Base-by-base conservation (phyloP, 148 eudicot species). In the Suaeda aralocaspica region DNA sequence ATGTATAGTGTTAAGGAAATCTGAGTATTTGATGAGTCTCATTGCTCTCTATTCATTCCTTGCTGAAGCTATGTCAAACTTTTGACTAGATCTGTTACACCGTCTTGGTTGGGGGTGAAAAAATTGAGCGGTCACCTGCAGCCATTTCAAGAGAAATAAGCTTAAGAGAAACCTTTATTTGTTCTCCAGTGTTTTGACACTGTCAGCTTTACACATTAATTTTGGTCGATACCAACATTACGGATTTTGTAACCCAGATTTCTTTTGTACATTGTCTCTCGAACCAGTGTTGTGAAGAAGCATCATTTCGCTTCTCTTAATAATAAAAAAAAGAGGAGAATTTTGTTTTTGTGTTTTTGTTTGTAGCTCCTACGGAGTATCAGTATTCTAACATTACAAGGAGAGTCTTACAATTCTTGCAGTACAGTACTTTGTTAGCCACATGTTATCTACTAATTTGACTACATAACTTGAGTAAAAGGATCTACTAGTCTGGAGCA, bases 61-160 rank as follows among this genome's bases (percentile, higher is more conserved):
- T 19, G 7, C 53, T 61, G 19, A 71, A 46, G 67, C 42, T 56
- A 10, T 73, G 65, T 66, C 26, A 25, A 67, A 46, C 60, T 9
- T 2, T 52, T 22, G 3, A 10, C 28, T 58, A 39, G 48, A 24
- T 42, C 6, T 51, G 34, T 62, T 51, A 39, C 45, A 62, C 24
- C 10, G 14, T 52, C 31, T 21, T 68, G 61, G 46, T 15, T 24
- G 67, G 61, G 67, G 61, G 71, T 31, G 46, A 34, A 61, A 21
- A 24, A 63, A 63, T 39, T 4, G 11, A 14, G 72, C 9, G 25
- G 56, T 56, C 72, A 10, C 49, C 48, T 21, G 21, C 22, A 28
- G 36, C 30, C 26, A n/a, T 42, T 57, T 57, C 24, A 36, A 39
- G 59, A 49, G 50, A 67, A 74, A 74, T 74, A 74, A 74, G 51